Conservation (phyloP, 768 basidiomycete genomes). For the Russula vinacea region DNA sequence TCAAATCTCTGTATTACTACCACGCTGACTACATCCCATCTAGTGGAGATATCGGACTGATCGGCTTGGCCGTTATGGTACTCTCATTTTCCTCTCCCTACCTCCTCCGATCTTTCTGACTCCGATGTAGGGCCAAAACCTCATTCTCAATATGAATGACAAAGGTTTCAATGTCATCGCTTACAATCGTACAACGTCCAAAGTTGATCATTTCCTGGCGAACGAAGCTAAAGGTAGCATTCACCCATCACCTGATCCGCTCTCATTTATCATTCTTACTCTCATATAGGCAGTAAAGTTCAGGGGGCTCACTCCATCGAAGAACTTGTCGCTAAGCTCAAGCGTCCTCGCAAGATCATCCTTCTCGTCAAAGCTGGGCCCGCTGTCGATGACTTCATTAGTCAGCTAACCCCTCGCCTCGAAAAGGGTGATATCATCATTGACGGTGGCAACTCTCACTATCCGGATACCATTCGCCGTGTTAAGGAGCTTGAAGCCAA, state of each 20-base stretch:
- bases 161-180: constrained; percentile 97
- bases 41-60: constrained; percentile 97
- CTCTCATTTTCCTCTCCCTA: constrained; percentile 20
- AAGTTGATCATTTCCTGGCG: constrained; percentile 92
- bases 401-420: constrained; percentile 81
- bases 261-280: constrained; percentile 27
- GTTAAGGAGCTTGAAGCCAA: constrained; percentile 89
- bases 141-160: constrained; percentile 99
- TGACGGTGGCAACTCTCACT: constrained; percentile 99
- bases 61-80: constrained; percentile 98
- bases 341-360: constrained; percentile 93
- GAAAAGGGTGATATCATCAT: constrained; percentile 98
- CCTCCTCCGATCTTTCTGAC: constrained; percentile 29
- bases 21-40: constrained; percentile 29
- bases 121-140: constrained; percentile 76
- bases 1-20: constrained; percentile 14
- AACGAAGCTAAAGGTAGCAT: constrained; percentile 94
- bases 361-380: constrained; percentile 97
- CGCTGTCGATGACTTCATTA: constrained; percentile 95
- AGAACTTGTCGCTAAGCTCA: constrained; percentile 90
- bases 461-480: constrained; percentile 96
- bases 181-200: constrained; percentile 95
- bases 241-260: constrained; percentile 34
- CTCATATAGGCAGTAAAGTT: constrained; percentile 77
- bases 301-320: constrained; percentile 92